phyloP scores from a whole-genome alignment of 2,329 filamentous ascomycete species.

The Nothopassalora personata region DNA sequence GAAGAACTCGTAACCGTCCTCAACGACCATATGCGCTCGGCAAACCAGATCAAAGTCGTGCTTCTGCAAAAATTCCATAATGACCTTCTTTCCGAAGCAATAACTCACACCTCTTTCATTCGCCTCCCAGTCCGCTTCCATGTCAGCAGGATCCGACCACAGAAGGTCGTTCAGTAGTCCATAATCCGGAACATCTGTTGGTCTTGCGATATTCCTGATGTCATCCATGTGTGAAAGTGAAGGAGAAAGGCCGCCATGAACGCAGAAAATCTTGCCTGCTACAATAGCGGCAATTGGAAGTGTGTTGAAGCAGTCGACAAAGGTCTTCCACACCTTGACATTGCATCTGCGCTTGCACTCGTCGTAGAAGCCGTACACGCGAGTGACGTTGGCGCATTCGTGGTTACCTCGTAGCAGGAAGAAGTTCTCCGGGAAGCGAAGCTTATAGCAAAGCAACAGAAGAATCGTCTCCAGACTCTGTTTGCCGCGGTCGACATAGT shows the following conservation, averaged over 20 bases:
- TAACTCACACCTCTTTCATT: constrained; percentile 97
- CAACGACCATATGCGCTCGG: constrained; percentile 97
- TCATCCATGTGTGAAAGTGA: constrained; percentile 96
- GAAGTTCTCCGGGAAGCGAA: constrained; percentile 96
- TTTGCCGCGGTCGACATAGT: constrained; percentile 95
- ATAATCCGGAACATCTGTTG: constrained; percentile 96
- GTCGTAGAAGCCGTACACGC: constrained; percentile 96
- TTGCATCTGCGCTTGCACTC: constrained; percentile 96
- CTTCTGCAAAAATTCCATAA: constrained; percentile 86
- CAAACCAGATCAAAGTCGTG: constrained; percentile 98
- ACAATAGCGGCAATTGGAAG: constrained; percentile 95
- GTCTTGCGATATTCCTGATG: constrained; percentile 89
- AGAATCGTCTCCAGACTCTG: constrained; percentile 93
- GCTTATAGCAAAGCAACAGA: constrained; percentile 88
- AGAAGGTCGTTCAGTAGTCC: constrained; percentile 89
- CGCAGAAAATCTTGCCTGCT: constrained; percentile 94
- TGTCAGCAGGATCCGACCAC: constrained; percentile 96
- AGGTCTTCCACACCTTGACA: constrained; percentile 97
- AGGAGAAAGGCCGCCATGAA: constrained; percentile 90
- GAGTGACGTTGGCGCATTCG: constrained; percentile 92
- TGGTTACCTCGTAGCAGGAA: constrained; percentile 92
- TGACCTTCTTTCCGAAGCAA: constrained; percentile 97
- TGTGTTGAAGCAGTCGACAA: constrained; percentile 93
- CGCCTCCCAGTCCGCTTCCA: constrained; percentile 92
- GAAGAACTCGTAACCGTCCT: constrained; percentile 99